Evolutionary conservation across 2,329 filamentous ascomycete species (phyloP).

Genomic region (Apiospora rasikravindrae): DNA sequence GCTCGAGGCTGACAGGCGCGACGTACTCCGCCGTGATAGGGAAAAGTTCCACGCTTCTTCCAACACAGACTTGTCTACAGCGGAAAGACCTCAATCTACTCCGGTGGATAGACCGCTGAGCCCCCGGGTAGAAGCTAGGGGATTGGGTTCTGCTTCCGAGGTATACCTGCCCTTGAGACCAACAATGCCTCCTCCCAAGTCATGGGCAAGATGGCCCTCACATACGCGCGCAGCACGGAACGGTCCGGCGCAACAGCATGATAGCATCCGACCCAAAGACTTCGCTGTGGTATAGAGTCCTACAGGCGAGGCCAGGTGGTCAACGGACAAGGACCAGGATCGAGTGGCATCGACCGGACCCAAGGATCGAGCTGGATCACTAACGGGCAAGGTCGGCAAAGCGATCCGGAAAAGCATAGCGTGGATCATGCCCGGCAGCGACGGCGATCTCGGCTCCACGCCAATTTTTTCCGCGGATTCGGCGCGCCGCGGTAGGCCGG

Average conservation of each 20-base stretch:
- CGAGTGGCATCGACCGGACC: slow-evolving; percentile 15
- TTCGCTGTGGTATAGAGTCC: slow-evolving; percentile 26
- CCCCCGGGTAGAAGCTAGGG: neutral
- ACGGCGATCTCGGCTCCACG: neutral
- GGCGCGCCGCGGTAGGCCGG: neutral
- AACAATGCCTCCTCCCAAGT: slow-evolving; percentile 35
- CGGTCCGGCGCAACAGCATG: slow-evolving; percentile 33
- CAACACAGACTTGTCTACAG: neutral
- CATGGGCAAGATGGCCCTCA: slow-evolving; percentile 42
- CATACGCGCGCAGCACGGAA: slow-evolving; percentile 36
- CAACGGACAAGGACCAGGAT: neutral
- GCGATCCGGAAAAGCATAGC: slow-evolving; percentile 33
- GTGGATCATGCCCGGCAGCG: slow-evolving; percentile 29
- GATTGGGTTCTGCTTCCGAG: neutral
- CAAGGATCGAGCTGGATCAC: slow-evolving; percentile 25
- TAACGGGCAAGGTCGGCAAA: slow-evolving; percentile 34
- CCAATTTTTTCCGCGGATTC: neutral
- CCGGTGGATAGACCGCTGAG: neutral
- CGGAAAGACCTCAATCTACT: neutral
- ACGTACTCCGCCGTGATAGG: neutral
- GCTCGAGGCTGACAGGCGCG: slow-evolving; percentile 23
- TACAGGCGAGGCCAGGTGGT: slow-evolving; percentile 23
- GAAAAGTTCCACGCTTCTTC: neutral
- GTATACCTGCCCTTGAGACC: neutral
- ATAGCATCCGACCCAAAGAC: slow-evolving; percentile 34